Evolutionary conservation across 306 rosid species (phyloP), one percentile per base, ranked within the genome.

Genomic region (Datisca glomerata): DNA sequence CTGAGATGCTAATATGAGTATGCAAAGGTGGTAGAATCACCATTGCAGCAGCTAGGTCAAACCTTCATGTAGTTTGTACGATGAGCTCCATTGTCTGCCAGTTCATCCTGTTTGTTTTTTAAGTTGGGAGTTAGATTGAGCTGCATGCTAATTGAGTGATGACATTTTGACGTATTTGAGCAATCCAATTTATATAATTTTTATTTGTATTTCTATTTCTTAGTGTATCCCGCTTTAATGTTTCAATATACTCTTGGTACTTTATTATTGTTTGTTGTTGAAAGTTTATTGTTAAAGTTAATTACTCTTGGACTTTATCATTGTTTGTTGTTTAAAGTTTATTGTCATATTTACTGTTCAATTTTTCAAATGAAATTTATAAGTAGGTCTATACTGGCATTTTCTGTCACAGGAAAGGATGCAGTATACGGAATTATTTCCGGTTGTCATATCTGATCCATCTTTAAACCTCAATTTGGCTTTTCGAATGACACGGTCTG

Each of bases 391-490:
- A 20, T 8, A 15, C 41, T 43, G 52, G 34, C 36, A 8, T 52
- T n/a, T n/a, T n/a, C 22, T 29, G 14, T 49, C 76, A 67, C 75
- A 83, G 94, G 84, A 83, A 53, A 82, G 63, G 69, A 18, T 65
- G 63, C 82, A 58, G 22, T 66, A 59, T 54, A 81, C 55, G 65
- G 85, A 76, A 48, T 55, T 72, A 27, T 78, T 78, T 81, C 93
- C 96, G 22, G 68, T 74, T 57, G 65, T 77, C 18, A 69, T 85
- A 34, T 77, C 72, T 43, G 49, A 66, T 62, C 82, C 79, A 27
- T 65, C 68, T 34, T 68, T 66, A 45, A 59, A 60, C 47, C 65
- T 72, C 62, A 89, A 84, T 69, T 50, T 80, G 70, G 91, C 95
- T 32, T 89, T 77, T 46, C 78, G 84, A 40, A 64, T 84, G 50